Conservation (phyloP, 192 early-diverging fungal species). For the Mortierella claussenii region DNA sequence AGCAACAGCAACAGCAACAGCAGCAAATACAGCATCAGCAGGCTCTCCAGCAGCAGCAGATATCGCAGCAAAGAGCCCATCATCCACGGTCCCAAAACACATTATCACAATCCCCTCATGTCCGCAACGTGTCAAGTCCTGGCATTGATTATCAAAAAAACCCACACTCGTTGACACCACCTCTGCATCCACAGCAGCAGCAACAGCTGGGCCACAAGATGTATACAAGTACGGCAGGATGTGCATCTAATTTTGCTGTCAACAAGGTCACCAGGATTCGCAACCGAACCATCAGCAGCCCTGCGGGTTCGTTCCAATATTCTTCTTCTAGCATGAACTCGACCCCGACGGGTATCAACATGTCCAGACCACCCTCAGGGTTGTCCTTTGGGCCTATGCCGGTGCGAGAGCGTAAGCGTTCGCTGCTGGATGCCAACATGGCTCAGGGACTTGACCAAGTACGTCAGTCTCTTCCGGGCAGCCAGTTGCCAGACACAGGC, state of each 20-base stretch:
- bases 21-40: conserved; percentile 37
- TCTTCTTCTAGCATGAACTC: conserved; percentile 37
- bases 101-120: conserved; percentile 36
- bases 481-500: conserved; percentile 1
- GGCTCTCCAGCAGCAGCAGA: conserved; percentile 30
- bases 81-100: conserved; percentile 40
- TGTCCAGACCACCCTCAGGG: conserved; percentile 41
- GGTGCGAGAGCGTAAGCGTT: conserved; percentile 48
- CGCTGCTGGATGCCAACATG: conserved; percentile 44
- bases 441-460: conserved; percentile 44
- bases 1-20: conserved; percentile 21
- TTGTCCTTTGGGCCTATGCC: conserved; percentile 46
- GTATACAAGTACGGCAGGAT: conserved; percentile 6
- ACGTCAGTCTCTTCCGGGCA: conserved; percentile 20
- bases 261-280: conserved; percentile 28
- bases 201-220: conserved; percentile 31
- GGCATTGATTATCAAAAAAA: conserved; percentile 32
- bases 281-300: conserved; percentile 48
- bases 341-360: conserved; percentile 15
- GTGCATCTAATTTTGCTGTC: conserved; percentile 2
- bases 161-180: conserved; percentile 43
- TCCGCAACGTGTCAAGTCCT: conserved; percentile 34
- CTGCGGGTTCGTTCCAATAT: conserved; percentile 48
- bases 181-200: conserved; percentile 46
- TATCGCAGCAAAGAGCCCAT: conserved; percentile 25